Evolutionary conservation across 306 rosid genomes (phyloP).

Genomic region (Pachyrhizus erosus): DNA sequence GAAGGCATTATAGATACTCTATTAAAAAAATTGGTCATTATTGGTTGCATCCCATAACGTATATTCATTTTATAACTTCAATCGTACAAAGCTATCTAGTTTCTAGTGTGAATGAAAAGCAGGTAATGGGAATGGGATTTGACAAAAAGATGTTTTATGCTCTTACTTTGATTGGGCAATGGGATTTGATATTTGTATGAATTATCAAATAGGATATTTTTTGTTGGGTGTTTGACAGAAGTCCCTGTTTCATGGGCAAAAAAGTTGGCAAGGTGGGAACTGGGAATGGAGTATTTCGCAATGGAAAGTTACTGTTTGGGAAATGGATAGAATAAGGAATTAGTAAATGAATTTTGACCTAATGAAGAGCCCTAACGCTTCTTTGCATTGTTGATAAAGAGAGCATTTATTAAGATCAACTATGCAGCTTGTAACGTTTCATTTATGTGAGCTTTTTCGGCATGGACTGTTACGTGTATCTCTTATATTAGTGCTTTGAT

Average conservation of each 20-base stretch:
- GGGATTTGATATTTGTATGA: slow-evolving; percentile 9
- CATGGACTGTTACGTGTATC: neutral
- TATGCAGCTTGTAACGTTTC: neutral
- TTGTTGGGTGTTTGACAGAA: neutral
- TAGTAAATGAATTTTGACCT: neutral
- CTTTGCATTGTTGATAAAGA: neutral
- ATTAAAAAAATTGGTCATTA: neutral
- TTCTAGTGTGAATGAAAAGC: neutral
- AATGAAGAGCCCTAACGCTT: too few relatives aligned
- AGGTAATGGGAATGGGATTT: neutral
- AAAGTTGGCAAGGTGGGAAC: slow-evolving; percentile 25
- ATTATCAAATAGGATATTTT: neutral
- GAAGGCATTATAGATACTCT: neutral
- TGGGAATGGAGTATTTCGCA: too few relatives aligned
- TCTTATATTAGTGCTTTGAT: neutral
- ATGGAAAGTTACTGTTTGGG: slow-evolving; percentile 12
- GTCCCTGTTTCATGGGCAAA: neutral
- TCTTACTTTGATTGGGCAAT: neutral
- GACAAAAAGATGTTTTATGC: slow-evolving; percentile 8
- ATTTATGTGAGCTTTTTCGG: neutral
- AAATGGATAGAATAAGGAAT: neutral
- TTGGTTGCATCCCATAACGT: neutral
- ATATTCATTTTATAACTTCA: neutral
- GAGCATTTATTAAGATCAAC: neutral
- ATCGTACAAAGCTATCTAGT: neutral